These are phyloP conservation scores for Aspergillus chevalieri DNA, from an alignment of 2,329 filamentous ascomycete species.

Conservation along the genomic window DNA sequence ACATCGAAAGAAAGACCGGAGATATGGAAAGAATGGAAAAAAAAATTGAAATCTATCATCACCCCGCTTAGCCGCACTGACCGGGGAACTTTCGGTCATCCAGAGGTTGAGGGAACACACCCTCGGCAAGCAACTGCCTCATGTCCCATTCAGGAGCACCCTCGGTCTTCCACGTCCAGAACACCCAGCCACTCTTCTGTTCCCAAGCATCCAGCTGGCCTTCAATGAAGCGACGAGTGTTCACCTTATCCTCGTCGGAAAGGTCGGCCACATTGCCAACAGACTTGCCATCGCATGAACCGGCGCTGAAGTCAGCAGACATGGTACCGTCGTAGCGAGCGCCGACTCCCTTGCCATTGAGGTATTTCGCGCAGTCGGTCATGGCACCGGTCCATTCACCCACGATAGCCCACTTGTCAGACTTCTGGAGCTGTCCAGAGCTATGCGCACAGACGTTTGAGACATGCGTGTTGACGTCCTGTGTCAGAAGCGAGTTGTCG, in stretches of 20 bases:
- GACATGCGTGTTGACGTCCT: slow-evolving; percentile 49
- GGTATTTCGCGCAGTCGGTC: slow-evolving; percentile 52
- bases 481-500: slow-evolving; percentile 44
- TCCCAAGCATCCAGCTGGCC: slow-evolving; percentile 43
- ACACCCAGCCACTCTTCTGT: slow-evolving; percentile 40
- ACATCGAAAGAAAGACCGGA: background rate
- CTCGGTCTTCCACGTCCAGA: slow-evolving; percentile 49
- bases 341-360: slow-evolving; percentile 54
- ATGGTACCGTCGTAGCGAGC: slow-evolving; percentile 54
- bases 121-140: slow-evolving; percentile 36
- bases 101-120: slow-evolving; percentile 45
- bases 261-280: slow-evolving; percentile 44
- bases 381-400: slow-evolving; percentile 65
- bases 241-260: slow-evolving; percentile 27
- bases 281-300: slow-evolving; percentile 50
- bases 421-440: slow-evolving; percentile 40
- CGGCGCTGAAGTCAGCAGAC: slow-evolving; percentile 42
- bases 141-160: slow-evolving; percentile 46
- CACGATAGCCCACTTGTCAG: slow-evolving; percentile 62
- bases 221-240: slow-evolving; percentile 41
- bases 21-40: background rate
- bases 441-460: slow-evolving; percentile 52
- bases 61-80: slow-evolving; percentile 20
- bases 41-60: background rate
- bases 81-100: slow-evolving; percentile 26